These are phyloP conservation scores for Apophysomyces variabilis DNA, from an alignment of 371 early-diverging fungal genomes.

Conservation along the genomic window DNA sequence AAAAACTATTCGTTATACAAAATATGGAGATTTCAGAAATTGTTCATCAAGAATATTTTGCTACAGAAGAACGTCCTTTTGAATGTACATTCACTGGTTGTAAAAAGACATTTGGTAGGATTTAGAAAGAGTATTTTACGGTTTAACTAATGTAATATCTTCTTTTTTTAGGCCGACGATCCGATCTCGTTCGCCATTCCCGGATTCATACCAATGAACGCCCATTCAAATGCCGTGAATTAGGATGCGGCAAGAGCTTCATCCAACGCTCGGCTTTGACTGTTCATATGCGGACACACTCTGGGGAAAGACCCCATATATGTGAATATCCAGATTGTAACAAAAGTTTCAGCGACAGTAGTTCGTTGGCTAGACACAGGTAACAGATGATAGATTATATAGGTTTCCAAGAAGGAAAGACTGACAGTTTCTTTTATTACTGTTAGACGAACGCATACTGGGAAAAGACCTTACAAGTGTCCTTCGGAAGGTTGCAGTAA, in stretches of 20 bases:
- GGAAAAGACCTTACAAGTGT: constrained; percentile 74
- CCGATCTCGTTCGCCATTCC: constrained; percentile 76
- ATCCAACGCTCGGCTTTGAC: constrained; percentile 84
- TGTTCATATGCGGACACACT: constrained; percentile 79
- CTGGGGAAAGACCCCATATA: constrained; percentile 79
- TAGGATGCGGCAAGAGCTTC: constrained; percentile 77
- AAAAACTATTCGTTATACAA: not conserved
- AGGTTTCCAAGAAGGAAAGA: not conserved
- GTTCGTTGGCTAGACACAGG: constrained; percentile 54
- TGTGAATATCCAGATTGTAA: constrained; percentile 68
- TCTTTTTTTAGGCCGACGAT: constrained; percentile 51
- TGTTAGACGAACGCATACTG: constrained; percentile 68
- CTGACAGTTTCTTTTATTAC: not conserved
- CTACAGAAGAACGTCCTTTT: constrained; percentile 54
- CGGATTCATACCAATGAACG: constrained; percentile 81
- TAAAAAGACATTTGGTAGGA: constrained; percentile 65
- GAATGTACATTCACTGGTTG: constrained; percentile 67
- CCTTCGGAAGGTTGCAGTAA: constrained; percentile 62
- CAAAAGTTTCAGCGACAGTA: constrained; percentile 67
- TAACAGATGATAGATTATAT: constrained; percentile 10
- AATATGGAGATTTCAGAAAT: constrained; percentile 72
- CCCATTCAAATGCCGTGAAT: constrained; percentile 68
- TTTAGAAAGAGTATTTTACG: too few relatives aligned
- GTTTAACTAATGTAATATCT: not conserved
- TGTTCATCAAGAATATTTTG: constrained; percentile 56